These are phyloP conservation scores for Aureobasidium sp. DNA, from an alignment of 2,329 filamentous ascomycete species.

Conservation along the genomic window DNA sequence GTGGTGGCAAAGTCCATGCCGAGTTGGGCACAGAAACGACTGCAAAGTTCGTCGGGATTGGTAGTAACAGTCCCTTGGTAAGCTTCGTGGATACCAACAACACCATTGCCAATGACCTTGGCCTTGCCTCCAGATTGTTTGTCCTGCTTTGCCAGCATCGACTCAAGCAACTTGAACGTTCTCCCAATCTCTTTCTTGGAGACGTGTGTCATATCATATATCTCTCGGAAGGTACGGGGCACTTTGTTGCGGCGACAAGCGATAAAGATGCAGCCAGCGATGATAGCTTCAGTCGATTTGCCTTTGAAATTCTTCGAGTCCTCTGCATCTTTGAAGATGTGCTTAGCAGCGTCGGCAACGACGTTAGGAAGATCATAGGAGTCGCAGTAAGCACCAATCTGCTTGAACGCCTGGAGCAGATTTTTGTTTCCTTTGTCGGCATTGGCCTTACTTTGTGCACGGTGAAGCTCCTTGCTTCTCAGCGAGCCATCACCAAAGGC, in stretches of 20 bases:
- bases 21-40: constrained; percentile 81
- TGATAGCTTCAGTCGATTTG: constrained; percentile 87
- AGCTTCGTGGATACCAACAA: constrained; percentile 18
- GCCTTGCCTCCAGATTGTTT: constrained; percentile 39
- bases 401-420: constrained; percentile 73
- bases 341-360: constrained; percentile 83
- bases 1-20: constrained; percentile 66
- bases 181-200: constrained; percentile 96
- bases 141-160: constrained; percentile 70
- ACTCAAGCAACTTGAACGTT: constrained; percentile 88
- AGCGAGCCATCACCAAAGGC: constrained; percentile 69
- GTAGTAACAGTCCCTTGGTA: constrained; percentile 18
- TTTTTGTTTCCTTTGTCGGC: constrained; percentile 77
- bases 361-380: constrained; percentile 71
- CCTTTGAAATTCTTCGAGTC: constrained; percentile 92
- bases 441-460: constrained; percentile 72
- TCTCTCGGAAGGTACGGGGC: constrained; percentile 86
- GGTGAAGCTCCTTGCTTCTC: constrained; percentile 64
- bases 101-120: constrained; percentile 30
- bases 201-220: constrained; percentile 86
- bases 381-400: constrained; percentile 82
- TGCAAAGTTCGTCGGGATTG: constrained; percentile 52
- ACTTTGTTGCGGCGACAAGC: constrained; percentile 85
- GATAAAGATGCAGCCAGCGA: constrained; percentile 95
- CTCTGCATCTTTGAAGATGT: constrained; percentile 89